phyloP scores from a whole-genome alignment of 805 yeast species.

The Millerago galiae region DNA sequence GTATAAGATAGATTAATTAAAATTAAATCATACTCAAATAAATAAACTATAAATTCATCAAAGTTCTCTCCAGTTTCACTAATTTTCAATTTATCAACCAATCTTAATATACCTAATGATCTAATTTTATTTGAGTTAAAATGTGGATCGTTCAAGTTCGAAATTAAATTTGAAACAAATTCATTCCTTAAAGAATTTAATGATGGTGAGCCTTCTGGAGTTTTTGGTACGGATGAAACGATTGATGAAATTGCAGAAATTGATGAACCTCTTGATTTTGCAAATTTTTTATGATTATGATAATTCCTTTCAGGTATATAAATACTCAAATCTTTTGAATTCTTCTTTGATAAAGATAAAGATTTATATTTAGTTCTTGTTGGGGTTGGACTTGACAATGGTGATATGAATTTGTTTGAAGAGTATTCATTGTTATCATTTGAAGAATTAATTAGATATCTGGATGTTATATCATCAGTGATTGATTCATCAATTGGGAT shows the following conservation, averaged over 20 bases:
- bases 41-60: conserved; percentile 25
- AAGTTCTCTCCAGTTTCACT: conserved; percentile 25
- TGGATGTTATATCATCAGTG: conserved; percentile 16
- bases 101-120: conserved; percentile 29
- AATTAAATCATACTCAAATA: conserved; percentile 25
- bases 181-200: conserved; percentile 17
- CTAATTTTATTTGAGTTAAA: conserved; percentile 25
- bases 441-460: conserved; percentile 9
- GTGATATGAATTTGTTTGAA: not conserved
- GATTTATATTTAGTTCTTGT: not conserved
- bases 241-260: conserved; percentile 24
- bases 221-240: conserved; percentile 23
- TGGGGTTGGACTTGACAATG: not conserved
- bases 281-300: not conserved
- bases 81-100: conserved; percentile 29
- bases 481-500: conserved; percentile 19
- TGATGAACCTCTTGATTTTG: conserved; percentile 23
- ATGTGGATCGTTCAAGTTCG: conserved; percentile 5
- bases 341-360: conserved; percentile 17
- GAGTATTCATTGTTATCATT: not conserved
- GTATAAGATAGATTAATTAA: conserved; percentile 11
- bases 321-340: conserved; percentile 23
- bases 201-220: conserved; percentile 10
- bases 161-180: conserved; percentile 10
- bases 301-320: conserved; percentile 10